A percentile compares a stretch with the other conserved stretches of the same genome.
phyloP scores from a whole-genome alignment of 1,284 basidiomycete genomes.

The Rhodotorula glutinis region DNA sequence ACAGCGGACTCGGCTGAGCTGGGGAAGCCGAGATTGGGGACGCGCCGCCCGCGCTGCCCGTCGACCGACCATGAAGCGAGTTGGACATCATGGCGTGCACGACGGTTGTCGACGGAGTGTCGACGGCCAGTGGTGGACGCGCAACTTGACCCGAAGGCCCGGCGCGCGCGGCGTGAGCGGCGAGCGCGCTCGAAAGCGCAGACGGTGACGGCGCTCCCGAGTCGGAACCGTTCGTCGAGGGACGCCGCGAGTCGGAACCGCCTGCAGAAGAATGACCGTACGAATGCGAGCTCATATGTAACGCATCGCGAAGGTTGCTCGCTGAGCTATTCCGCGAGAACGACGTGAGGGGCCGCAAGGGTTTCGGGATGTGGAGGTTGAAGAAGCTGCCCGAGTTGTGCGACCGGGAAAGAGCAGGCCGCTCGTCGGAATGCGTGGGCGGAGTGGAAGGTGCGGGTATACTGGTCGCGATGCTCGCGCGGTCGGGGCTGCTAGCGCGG shows the following conservation, averaged over 20 bases:
- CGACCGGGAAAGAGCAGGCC: conserved; percentile 7
- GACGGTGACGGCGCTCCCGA: conserved; percentile 30
- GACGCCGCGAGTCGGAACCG: conserved; percentile 10
- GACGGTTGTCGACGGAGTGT: conserved; percentile 6
- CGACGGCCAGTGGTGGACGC: conserved; percentile 7
- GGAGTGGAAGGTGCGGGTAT: conserved; percentile 14
- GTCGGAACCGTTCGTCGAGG: conserved; percentile 10
- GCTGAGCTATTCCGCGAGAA: conserved; percentile 34
- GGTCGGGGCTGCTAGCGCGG: conserved; percentile 27
- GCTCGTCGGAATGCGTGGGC: conserved; percentile 10
- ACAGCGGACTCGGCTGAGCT: conserved; percentile 4
- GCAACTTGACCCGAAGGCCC: conserved; percentile 2
- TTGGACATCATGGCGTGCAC: conserved; percentile 35
- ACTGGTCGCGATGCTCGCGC: background rate
- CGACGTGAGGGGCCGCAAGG: conserved; percentile 41
- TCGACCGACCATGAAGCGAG: conserved; percentile 12
- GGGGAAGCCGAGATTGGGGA: conserved; percentile 32
- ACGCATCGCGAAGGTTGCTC: conserved; percentile 21
- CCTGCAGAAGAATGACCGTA: background rate
- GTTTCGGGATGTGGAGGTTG: conserved; percentile 43
- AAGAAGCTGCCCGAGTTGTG: conserved; percentile 36
- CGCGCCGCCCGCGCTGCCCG: conserved; percentile 4
- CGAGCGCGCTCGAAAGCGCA: conserved; percentile 38
- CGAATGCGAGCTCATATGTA: conserved; percentile 5
- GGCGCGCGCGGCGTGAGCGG: conserved; percentile 33